Percentiles rank a stretch among this genome's conserved stretches.
These are phyloP conservation scores for Tetrahymena borealis DNA, from an alignment of 73 alveolate genomes.

Conservation along the genomic window DNA sequence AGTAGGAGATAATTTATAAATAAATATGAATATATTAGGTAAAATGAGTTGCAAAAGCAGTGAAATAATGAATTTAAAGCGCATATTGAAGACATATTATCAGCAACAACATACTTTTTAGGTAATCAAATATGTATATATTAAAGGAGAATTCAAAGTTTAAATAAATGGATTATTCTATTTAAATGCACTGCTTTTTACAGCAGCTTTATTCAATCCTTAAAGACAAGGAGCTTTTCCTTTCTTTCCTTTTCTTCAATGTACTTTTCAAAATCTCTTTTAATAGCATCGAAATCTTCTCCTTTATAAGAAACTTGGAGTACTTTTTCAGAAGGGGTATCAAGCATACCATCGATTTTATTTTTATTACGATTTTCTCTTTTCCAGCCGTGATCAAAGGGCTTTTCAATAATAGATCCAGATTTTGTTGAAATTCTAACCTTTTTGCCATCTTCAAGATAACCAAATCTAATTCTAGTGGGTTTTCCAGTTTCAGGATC, in stretches of 20 bases:
- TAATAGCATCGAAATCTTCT: conserved; percentile 65
- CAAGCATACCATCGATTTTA: conserved; percentile 57
- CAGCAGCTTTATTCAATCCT: conserved; percentile 13
- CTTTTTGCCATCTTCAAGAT: conserved; percentile 60
- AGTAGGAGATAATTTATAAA: too few relatives aligned
- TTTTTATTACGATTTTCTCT: conserved; percentile 57
- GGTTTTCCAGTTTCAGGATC: conserved; percentile 80
- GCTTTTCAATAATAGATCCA: conserved; percentile 73
- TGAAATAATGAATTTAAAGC: too few relatives aligned
- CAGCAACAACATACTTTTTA: too few relatives aligned
- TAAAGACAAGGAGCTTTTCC: conserved; percentile 61
- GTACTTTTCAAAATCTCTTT: conserved; percentile 67
- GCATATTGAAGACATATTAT: too few relatives aligned
- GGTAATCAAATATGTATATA: too few relatives aligned
- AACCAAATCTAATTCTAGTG: conserved; percentile 59
- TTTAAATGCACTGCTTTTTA: not conserved
- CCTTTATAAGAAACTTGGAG: conserved; percentile 72
- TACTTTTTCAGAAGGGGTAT: conserved; percentile 70
- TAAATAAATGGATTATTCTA: not conserved
- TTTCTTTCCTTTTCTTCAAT: conserved; percentile 61
- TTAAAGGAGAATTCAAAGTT: not conserved
- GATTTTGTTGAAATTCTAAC: conserved; percentile 69
- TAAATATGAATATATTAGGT: too few relatives aligned
- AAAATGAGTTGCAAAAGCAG: too few relatives aligned
- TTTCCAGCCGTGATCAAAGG: conserved; percentile 50